Evolutionary conservation across 2,329 filamentous ascomycete species (phyloP).

Genomic region (Aspergillus ustus): DNA sequence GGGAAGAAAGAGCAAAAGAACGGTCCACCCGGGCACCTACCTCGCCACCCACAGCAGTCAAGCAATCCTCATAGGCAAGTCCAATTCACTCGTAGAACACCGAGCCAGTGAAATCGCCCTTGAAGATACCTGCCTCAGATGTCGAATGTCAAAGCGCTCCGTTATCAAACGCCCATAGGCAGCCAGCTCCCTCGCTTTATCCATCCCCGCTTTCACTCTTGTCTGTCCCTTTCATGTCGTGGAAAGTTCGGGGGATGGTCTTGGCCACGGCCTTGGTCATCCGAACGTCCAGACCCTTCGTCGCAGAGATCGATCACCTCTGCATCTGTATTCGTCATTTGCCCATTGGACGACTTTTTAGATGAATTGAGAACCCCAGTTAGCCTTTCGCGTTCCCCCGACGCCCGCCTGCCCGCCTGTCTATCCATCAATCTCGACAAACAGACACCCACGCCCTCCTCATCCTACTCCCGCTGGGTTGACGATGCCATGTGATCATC

Average conservation of each 20-base stretch:
- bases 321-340: neutral
- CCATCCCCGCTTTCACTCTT: neutral
- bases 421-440: neutral
- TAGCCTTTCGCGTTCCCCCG: neutral
- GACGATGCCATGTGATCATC: neutral
- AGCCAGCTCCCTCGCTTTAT: neutral
- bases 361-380: neutral
- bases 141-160: slow-evolving; percentile 5
- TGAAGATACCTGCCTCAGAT: neutral
- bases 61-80: neutral
- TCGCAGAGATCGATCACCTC: neutral
- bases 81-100: neutral
- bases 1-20: neutral
- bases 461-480: too few species aligned
- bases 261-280: neutral
- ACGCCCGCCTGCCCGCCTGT: neutral
- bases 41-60: neutral
- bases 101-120: slow-evolving; percentile 4
- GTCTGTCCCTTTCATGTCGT: neutral
- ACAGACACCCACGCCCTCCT: neutral
- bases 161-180: slow-evolving; percentile 5
- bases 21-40: neutral
- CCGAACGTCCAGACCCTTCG: neutral
- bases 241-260: neutral
- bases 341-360: neutral